Conservation (phyloP, 1,284 basidiomycete genomes). For the Moesziomyces globuligerus region DNA sequence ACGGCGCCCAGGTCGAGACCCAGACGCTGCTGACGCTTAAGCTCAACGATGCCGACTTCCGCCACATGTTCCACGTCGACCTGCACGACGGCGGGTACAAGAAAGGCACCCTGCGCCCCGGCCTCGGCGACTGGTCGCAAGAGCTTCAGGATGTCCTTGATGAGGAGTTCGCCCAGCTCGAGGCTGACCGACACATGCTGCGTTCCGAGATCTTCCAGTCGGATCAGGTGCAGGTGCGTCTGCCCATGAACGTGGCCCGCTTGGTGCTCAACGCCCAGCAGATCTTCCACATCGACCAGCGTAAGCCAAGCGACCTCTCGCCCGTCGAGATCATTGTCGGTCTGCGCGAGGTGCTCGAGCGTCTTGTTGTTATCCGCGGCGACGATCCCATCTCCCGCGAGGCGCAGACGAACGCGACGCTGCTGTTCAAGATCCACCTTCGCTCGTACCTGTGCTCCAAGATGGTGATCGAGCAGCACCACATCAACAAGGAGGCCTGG, state of each 20-base stretch:
- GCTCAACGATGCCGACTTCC: slow-evolving; percentile 84
- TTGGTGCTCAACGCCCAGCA: slow-evolving; percentile 95
- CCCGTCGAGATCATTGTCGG: slow-evolving; percentile 86
- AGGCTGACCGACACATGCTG: slow-evolving; percentile 79
- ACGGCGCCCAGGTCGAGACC: slow-evolving; percentile 95
- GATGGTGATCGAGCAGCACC: slow-evolving; percentile 65
- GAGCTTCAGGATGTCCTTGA: slow-evolving; percentile 86
- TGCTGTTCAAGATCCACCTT: slow-evolving; percentile 83
- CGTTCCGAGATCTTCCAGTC: slow-evolving; percentile 81
- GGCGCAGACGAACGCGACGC: slow-evolving; percentile 89
- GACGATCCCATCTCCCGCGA: slow-evolving; percentile 74
- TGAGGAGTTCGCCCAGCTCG: slow-evolving; percentile 82
- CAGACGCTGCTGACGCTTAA: slow-evolving; percentile 91
- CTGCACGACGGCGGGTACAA: slow-evolving; percentile 72
- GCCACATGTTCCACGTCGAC: slow-evolving; percentile 90
- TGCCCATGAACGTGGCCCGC: slow-evolving; percentile 79
- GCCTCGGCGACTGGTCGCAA: slow-evolving; percentile 89
- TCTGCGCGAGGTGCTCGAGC: slow-evolving; percentile 69
- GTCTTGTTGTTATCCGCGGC: slow-evolving; percentile 78
- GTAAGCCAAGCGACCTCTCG: slow-evolving; percentile 91
- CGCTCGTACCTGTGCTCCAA: slow-evolving; percentile 64
- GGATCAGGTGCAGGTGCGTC: slow-evolving; percentile 76
- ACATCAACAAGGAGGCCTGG: slow-evolving; percentile 76
- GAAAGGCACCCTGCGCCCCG: slow-evolving; percentile 84
- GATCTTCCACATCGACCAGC: slow-evolving; percentile 94